These are phyloP conservation scores for Litsea cubeba DNA, from an alignment of 164 flowering plant species.

Conservation along the genomic window DNA sequence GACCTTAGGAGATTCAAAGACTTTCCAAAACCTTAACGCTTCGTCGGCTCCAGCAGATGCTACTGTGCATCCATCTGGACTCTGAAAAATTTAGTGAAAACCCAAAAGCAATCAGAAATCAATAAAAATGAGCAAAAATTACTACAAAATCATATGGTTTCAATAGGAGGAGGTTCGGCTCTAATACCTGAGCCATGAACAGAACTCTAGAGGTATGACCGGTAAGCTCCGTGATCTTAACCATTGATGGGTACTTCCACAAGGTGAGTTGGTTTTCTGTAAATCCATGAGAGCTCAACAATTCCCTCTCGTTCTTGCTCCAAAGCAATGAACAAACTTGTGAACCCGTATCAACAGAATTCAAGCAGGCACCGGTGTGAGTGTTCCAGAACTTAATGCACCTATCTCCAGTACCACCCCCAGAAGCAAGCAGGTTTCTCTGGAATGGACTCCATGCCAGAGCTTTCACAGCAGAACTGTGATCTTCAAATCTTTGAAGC, in stretches of 20 bases:
- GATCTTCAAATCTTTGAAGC: constrained; percentile 60
- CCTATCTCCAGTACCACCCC: constrained; percentile 52
- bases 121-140: not conserved
- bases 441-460: constrained; percentile 74
- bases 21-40: constrained; percentile 46
- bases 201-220: constrained; percentile 63
- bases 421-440: constrained; percentile 51
- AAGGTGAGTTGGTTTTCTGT: constrained; percentile 56
- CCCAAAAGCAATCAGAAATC: not conserved
- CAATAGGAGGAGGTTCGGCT: not conserved
- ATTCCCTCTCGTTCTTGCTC: constrained; percentile 55
- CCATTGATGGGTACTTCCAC: constrained; percentile 73
- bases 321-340: constrained; percentile 61
- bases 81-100: constrained; percentile 21
- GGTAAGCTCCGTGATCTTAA: constrained; percentile 52
- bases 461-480: constrained; percentile 61
- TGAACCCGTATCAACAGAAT: constrained; percentile 59
- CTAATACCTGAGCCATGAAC: constrained; percentile 53
- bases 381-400: constrained; percentile 67
- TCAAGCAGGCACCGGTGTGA: constrained; percentile 56
- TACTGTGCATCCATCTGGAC: constrained; percentile 57
- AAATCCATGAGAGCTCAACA: constrained; percentile 61
- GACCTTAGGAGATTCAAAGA: constrained; percentile 38
- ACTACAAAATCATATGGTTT: not conserved
- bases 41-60: constrained; percentile 54